Base-by-base conservation (phyloP, 306 rosid genomes). In the Trifolium pratense region DNA sequence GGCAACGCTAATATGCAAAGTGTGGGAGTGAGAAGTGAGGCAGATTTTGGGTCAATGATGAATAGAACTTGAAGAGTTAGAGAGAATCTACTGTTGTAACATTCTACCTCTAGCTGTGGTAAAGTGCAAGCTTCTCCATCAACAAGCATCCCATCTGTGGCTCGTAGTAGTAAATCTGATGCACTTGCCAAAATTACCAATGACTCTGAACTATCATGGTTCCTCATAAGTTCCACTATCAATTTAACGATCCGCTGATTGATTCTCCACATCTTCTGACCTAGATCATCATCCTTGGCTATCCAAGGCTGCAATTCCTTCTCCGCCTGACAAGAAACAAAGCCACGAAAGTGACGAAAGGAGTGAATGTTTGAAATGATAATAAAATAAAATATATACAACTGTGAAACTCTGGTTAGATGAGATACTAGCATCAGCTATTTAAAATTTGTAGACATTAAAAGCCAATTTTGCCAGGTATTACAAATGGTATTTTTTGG, bases 121-220 rank as follows among this genome's bases (percentile, higher is more conserved):
- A 91, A 88, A 72, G 97, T 94, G 83, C 96, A 91, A 75, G 98
- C 94, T 82, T 94, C 98, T 81, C 98, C 98, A 86, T 94, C 98
- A 78, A 91, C 95, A 43, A 91, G 92, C 96, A 94, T 88, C 77
- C 98, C 98, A 76, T 94, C 98, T 4, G 98, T 94, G 79, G 98
- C 97, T 16, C 97, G 93, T 31, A 94, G 89, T 32, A 94, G 89
- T 56, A 94, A 87, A 89, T 94, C 98, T 23, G 97, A 94, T 10
- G 98, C 89, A 59, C 97, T 91, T n/a, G 98, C 90, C 84, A 94
- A 71, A 80, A 94, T 85, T 29, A 91, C 92, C 80, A 94, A 84
- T 25, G 97, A 94, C 53, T 94, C 95, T 5, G 87, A 87, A 68
- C 80, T 84, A 56, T 89, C 92, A 46, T 94, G 97, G 82, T 89